phyloP scores from a whole-genome alignment of 2,329 filamentous ascomycete genomes.

The Zarea fungicola region DNA sequence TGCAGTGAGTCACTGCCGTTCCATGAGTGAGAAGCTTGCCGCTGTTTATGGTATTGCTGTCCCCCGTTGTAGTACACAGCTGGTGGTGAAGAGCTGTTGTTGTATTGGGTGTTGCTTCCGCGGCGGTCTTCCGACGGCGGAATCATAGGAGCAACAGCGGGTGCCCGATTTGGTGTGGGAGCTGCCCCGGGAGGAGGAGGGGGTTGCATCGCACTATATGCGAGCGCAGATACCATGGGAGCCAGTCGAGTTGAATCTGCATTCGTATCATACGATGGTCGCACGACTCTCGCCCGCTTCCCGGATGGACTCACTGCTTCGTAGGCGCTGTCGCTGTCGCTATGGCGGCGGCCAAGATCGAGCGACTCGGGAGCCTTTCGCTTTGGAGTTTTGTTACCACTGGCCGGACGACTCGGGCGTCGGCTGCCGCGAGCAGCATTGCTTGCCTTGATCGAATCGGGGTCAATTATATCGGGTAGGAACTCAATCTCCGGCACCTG shows the following conservation, averaged over 20 bases:
- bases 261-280: constrained; percentile 1
- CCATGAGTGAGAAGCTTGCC: neutral
- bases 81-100: constrained; percentile 2
- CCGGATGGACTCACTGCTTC: constrained; percentile 18
- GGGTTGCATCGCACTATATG: constrained; percentile 7
- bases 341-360: constrained; percentile 3
- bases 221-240: constrained; percentile 3
- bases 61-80: constrained; percentile 2
- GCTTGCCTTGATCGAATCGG: constrained; percentile 18
- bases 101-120: constrained; percentile 5
- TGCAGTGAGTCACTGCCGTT: constrained; percentile 9
- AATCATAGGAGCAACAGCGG: constrained; percentile 21
- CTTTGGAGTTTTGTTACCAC: constrained; percentile 19
- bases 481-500: constrained; percentile 56
- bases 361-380: constrained; percentile 19
- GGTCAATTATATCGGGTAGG: constrained; percentile 47
- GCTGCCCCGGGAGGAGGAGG: neutral
- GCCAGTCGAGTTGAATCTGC: constrained; percentile 9
- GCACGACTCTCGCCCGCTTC: constrained; percentile 20
- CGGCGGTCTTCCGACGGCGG: constrained; percentile 18
- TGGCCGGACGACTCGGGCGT: constrained; percentile 16
- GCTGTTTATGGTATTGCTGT: neutral
- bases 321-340: constrained; percentile 4
- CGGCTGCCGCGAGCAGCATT: constrained; percentile 13
- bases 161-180: constrained; percentile 14